A percentile compares a stretch with the other conserved stretches of the same genome.
These are phyloP conservation scores for Calcarisporium arbuscula DNA, from an alignment of 2,329 filamentous ascomycete species.

Conservation along the genomic window DNA sequence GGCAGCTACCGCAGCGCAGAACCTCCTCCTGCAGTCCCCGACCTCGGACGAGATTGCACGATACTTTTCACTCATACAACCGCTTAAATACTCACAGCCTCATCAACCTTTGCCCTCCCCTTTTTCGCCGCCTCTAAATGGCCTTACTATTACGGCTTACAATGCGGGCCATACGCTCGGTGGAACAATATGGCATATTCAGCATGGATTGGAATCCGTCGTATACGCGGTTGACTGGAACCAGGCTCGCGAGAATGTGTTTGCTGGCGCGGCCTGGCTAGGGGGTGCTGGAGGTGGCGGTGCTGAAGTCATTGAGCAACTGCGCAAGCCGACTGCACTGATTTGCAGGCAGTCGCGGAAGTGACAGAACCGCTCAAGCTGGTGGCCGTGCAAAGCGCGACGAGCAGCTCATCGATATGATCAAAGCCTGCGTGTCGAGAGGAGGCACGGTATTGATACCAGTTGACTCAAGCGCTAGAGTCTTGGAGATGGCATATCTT, in stretches of 20 bases:
- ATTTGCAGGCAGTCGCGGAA: conserved; percentile 85
- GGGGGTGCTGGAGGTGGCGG: conserved; percentile 74
- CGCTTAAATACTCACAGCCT: conserved; percentile 93
- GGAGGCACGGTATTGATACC: conserved; percentile 91
- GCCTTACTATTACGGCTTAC: conserved; percentile 91
- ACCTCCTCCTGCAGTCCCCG: conserved; percentile 62
- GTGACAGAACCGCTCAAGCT: conserved; percentile 62
- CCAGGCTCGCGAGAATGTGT: conserved; percentile 90
- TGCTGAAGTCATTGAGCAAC: conserved; percentile 85
- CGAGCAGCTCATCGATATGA: conserved; percentile 75
- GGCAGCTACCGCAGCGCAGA: conserved; percentile 40
- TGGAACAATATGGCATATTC: conserved; percentile 98
- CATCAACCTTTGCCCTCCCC: conserved; percentile 83
- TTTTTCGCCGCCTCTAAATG: conserved; percentile 82
- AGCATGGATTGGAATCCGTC: conserved; percentile 92
- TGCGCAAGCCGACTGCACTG: conserved; percentile 87
- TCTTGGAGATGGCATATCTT: conserved; percentile 85
- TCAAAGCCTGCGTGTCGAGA: conserved; percentile 68
- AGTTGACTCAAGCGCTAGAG: conserved; percentile 89
- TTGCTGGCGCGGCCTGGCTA: conserved; percentile 89
- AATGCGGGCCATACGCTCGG: conserved; percentile 93
- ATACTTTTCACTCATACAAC: conserved; percentile 86
- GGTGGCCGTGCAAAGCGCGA: conserved; percentile 77
- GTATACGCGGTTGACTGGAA: conserved; percentile 99
- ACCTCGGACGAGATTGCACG: conserved; percentile 82